A percentile compares a stretch with the other conserved stretches of the same genome.
Evolutionary conservation across 495 filamentous ascomycete species (phyloP).

Genomic region (Umbilicaria muhlenbergii): DNA sequence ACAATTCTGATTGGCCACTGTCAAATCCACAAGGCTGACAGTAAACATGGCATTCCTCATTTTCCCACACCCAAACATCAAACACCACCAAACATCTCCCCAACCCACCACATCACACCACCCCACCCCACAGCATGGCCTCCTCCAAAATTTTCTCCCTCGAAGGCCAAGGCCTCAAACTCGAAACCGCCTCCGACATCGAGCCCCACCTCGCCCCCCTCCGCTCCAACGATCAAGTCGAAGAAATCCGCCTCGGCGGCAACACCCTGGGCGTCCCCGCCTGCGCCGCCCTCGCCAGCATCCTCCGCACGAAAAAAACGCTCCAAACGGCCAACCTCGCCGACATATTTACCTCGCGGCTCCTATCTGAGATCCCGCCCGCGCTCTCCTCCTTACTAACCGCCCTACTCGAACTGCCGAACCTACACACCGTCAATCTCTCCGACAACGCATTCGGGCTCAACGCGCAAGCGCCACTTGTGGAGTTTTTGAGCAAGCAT

Average conservation of each 20-base stretch:
- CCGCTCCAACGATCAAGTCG: constrained; percentile 52
- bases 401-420: constrained; percentile 64
- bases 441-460: constrained; percentile 97
- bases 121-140: constrained; percentile 35
- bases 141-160: constrained; percentile 69
- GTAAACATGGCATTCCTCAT: too few relatives aligned
- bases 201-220: constrained; percentile 69
- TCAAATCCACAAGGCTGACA: too few relatives aligned
- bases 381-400: constrained; percentile 75
- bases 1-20: too few relatives aligned
- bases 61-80: too few relatives aligned
- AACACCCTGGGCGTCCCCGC: constrained; percentile 88
- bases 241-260: constrained; percentile 69
- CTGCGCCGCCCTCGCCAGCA: constrained; percentile 63
- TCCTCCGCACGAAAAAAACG: constrained; percentile 63
- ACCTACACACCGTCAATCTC: constrained; percentile 81
- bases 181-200: constrained; percentile 73
- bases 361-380: constrained; percentile 84
- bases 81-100: too few relatives aligned
- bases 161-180: constrained; percentile 78
- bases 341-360: constrained; percentile 92
- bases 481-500: constrained; percentile 73
- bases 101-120: background rate
- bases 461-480: constrained; percentile 69
- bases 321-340: constrained; percentile 78